phyloP scores from a whole-genome alignment of 495 filamentous ascomycete genomes.

The Usnea hakonensis region DNA sequence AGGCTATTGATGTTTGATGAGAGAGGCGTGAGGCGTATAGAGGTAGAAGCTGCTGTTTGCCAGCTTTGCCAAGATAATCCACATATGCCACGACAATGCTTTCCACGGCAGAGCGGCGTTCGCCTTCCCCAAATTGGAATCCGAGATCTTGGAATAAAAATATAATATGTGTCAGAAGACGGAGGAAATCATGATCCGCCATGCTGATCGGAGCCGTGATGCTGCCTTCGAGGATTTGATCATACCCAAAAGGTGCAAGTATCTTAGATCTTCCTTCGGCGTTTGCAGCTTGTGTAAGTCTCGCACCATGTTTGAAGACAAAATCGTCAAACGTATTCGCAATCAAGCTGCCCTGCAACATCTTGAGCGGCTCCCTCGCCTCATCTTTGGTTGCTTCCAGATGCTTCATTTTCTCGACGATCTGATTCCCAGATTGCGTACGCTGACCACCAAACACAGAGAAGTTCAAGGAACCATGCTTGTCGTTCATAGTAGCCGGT shows the following conservation, averaged over 20 bases:
- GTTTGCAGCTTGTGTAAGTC: constrained; percentile 48
- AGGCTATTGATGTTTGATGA: constrained; percentile 34
- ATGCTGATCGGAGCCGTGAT: constrained; percentile 37
- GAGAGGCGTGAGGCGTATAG: constrained; percentile 77
- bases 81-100: constrained; percentile 69
- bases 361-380: constrained; percentile 49
- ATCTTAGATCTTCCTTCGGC: constrained; percentile 39
- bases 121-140: constrained; percentile 28
- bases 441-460: constrained; percentile 48
- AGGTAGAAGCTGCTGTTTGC: constrained; percentile 68
- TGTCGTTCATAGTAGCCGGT: constrained; percentile 31
- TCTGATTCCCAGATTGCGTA: constrained; percentile 38
- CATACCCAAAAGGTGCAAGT: constrained; percentile 31
- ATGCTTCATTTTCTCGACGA: constrained; percentile 44
- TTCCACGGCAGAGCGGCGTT: constrained; percentile 39
- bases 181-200: constrained; percentile 48
- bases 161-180: constrained; percentile 55
- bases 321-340: constrained; percentile 49
- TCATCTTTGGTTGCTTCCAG: constrained; percentile 34
- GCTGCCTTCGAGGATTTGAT: constrained; percentile 17
- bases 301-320: constrained; percentile 50
- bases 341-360: constrained; percentile 59
- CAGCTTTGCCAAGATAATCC: constrained; percentile 59
- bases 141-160: constrained; percentile 40
- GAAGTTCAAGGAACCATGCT: constrained; percentile 47